A percentile compares a stretch with the other conserved stretches of the same genome.
These are phyloP conservation scores for Ogataea polymorpha DNA, from an alignment of 805 yeast species.

Conservation along the genomic window DNA sequence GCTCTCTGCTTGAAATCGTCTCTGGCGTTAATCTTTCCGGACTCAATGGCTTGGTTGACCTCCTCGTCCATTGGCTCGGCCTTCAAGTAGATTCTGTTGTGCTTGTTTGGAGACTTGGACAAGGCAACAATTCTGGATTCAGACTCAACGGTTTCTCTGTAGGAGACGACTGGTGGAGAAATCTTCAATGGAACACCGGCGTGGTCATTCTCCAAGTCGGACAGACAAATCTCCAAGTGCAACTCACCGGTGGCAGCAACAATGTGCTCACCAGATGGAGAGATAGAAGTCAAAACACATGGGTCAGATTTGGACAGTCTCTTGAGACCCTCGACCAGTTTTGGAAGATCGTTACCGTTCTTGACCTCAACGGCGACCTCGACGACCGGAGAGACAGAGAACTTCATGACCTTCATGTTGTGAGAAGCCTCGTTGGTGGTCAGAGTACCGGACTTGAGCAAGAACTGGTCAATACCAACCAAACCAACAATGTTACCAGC, in stretches of 20 bases:
- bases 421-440: slow-evolving; percentile 96
- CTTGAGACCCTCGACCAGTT: slow-evolving; percentile 99
- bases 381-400: slow-evolving; percentile 99
- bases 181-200: slow-evolving; percentile 99
- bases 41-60: slow-evolving; percentile 86
- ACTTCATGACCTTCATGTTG: slow-evolving; percentile 99
- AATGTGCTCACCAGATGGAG: slow-evolving; percentile 98
- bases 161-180: slow-evolving; percentile 96
- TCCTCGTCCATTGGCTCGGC: slow-evolving; percentile 97
- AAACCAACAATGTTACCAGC: slow-evolving; percentile 99
- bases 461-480: slow-evolving; percentile 99
- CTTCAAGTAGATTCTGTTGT: slow-evolving; percentile 98
- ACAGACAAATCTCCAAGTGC: slow-evolving; percentile 96
- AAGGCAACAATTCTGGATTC: slow-evolving; percentile 95
- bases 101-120: slow-evolving; percentile 99
- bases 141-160: slow-evolving; percentile 96
- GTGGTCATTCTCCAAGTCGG: slow-evolving; percentile 96
- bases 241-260: slow-evolving; percentile 99
- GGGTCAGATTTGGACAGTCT: slow-evolving; percentile 99
- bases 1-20: slow-evolving; percentile 99
- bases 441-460: slow-evolving; percentile 98
- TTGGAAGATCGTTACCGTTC: slow-evolving; percentile 99
- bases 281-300: slow-evolving; percentile 86
- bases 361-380: slow-evolving; percentile 99
- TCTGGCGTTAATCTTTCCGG: slow-evolving; percentile 87